phyloP scores from a whole-genome alignment of 306 rosid species.

The Corylus avellana region DNA sequence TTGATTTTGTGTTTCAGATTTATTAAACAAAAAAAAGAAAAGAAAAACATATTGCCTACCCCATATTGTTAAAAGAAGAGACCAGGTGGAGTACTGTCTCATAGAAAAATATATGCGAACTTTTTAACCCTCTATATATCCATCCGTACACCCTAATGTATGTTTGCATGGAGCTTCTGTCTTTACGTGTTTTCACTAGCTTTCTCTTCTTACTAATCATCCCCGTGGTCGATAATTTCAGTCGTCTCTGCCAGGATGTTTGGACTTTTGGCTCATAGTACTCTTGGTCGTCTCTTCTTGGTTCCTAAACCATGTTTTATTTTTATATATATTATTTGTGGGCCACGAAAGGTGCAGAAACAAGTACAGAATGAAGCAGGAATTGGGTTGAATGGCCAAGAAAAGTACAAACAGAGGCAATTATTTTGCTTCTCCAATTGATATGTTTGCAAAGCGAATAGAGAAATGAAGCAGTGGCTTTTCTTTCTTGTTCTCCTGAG shows the following conservation, averaged over 20 bases:
- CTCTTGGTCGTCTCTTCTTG: no score
- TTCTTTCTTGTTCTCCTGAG: no score
- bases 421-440: no score
- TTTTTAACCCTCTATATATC: slow-evolving; percentile 10
- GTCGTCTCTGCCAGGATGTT: not conserved
- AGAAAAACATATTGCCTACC: slow-evolving; percentile 22
- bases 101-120: slow-evolving; percentile 10
- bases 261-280: no score
- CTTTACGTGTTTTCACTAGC: slow-evolving; percentile 8
- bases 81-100: slow-evolving; percentile 29
- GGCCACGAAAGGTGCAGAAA: no score
- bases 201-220: not conserved
- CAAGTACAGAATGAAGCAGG: no score
- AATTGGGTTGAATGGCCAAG: no score
- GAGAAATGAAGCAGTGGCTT: no score
- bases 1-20: slow-evolving; percentile 47
- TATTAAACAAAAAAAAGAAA: not conserved
- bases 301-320: no score
- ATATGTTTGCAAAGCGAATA: no score
- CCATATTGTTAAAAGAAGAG: slow-evolving; percentile 51
- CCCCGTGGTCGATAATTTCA: not conserved
- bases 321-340: no score
- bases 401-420: no score
- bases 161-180: slow-evolving; percentile 22
- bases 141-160: slow-evolving; percentile 22